Conservation (phyloP, 176 grass and related monocot genomes). For the Bonia amplexicaulis region DNA sequence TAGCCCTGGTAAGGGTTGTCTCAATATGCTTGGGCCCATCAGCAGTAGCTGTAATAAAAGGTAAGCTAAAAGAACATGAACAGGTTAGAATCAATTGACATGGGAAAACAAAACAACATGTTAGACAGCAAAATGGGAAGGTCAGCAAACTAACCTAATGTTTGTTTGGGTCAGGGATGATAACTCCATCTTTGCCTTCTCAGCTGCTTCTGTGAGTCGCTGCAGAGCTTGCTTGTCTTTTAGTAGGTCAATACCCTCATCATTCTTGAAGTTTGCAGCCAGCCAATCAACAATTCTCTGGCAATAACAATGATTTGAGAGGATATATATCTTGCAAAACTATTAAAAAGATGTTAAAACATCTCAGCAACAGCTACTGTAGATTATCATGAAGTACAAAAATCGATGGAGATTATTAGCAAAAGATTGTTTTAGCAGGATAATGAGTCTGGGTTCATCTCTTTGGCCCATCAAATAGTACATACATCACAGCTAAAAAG, state of each 20-base stretch:
- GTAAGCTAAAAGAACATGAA: constrained; percentile 44
- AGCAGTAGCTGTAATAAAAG: constrained; percentile 68
- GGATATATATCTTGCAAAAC: not conserved
- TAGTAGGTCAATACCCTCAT: constrained; percentile 62
- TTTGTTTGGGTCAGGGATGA: constrained; percentile 70
- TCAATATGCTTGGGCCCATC: constrained; percentile 80
- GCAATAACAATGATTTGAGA: not conserved
- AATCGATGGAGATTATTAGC: not conserved
- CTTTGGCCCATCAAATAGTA: not conserved
- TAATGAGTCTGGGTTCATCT: not conserved
- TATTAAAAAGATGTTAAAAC: not conserved
- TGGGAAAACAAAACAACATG: not conserved
- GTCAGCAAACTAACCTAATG: constrained; percentile 37
- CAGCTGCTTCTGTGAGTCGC: constrained; percentile 68
- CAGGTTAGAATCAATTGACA: not conserved
- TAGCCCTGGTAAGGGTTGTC: constrained; percentile 55
- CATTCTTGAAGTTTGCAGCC: constrained; percentile 53
- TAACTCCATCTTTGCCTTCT: constrained; percentile 82
- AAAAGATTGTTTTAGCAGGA: not conserved
- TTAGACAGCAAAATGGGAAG: not conserved
- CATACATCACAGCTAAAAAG: not conserved
- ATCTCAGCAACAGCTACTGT: not conserved
- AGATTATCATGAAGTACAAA: not conserved
- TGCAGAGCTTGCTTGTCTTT: constrained; percentile 84
- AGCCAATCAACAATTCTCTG: constrained; percentile 83